Percentiles rank a stretch among this genome's conserved stretches.
These are phyloP conservation scores for Fusarium buharicum DNA, from an alignment of 2,329 filamentous ascomycete species.

Conservation along the genomic window DNA sequence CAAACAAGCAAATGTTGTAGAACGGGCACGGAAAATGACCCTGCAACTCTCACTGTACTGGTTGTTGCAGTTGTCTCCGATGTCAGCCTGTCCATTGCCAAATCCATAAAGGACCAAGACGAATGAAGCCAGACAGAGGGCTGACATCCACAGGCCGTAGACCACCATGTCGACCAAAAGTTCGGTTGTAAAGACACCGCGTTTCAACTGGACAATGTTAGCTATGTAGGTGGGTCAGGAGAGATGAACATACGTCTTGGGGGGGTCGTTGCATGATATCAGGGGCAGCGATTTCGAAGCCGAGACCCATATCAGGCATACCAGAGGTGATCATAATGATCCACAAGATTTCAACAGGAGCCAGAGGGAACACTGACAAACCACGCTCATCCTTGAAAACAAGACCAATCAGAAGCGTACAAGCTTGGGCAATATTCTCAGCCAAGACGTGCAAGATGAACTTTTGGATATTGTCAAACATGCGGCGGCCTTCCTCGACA, in stretches of 20 bases:
- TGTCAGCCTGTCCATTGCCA: slow-evolving; percentile 60
- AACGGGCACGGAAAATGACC: slow-evolving; percentile 74
- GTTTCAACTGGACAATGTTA: slow-evolving; percentile 46
- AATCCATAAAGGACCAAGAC: slow-evolving; percentile 62
- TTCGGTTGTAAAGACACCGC: slow-evolving; percentile 72
- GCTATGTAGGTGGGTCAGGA: background rate
- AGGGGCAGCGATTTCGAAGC: slow-evolving; percentile 74
- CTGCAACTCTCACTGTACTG: slow-evolving; percentile 63
- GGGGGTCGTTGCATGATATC: slow-evolving; percentile 77
- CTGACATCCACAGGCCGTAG: slow-evolving; percentile 74
- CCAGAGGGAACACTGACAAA: slow-evolving; percentile 75
- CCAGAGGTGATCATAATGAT: slow-evolving; percentile 82
- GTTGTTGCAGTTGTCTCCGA: slow-evolving; percentile 70
- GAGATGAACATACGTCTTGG: slow-evolving; percentile 60
- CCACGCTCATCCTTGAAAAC: slow-evolving; percentile 72
- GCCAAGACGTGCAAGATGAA: slow-evolving; percentile 75
- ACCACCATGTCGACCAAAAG: slow-evolving; percentile 73
- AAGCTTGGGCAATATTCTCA: slow-evolving; percentile 76
- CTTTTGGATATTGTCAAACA: slow-evolving; percentile 80
- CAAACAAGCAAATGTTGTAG: slow-evolving; percentile 76
- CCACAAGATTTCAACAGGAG: slow-evolving; percentile 81
- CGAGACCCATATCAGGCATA: slow-evolving; percentile 79
- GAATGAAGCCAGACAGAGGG: slow-evolving; percentile 65
- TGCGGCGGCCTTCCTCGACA: slow-evolving; percentile 75
- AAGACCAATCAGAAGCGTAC: slow-evolving; percentile 74